These are phyloP conservation scores for Boletus fagicola DNA, from an alignment of 768 basidiomycete species.

Conservation along the genomic window DNA sequence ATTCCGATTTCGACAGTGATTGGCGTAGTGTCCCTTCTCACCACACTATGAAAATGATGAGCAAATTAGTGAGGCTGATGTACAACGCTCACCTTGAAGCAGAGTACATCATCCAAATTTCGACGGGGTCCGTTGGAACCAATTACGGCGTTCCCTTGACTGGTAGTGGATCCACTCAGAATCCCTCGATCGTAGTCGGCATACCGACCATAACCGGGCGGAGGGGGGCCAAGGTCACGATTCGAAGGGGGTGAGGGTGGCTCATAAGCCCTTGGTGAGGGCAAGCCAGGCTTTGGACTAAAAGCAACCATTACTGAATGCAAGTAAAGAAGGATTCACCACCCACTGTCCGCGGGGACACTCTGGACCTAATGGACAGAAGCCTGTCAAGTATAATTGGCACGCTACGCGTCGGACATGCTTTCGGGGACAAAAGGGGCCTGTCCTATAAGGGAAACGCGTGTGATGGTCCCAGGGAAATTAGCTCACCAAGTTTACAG, in stretches of 20 bases:
- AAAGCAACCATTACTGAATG: conserved; percentile 8
- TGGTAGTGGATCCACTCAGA: conserved; percentile 31
- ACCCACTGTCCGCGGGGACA: conserved; percentile 90
- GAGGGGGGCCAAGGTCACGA: conserved; percentile 84
- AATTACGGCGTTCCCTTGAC: conserved; percentile 28
- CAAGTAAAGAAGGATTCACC: background rate
- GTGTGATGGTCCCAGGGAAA: conserved; percentile 2
- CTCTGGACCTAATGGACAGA: conserved; percentile 87
- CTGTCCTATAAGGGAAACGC: conserved; percentile 38
- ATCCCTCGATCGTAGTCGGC: conserved; percentile 65
- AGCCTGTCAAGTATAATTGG: conserved; percentile 86
- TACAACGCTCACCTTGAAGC: conserved; percentile 69
- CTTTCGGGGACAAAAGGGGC: conserved; percentile 86
- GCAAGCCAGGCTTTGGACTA: conserved; percentile 78
- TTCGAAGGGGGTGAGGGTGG: conserved; percentile 72
- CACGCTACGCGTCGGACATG: conserved; percentile 91
- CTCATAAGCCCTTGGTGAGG: conserved; percentile 71
- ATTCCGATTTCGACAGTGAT: conserved; percentile 87
- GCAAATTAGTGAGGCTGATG: conserved; percentile 1
- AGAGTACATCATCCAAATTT: conserved; percentile 80
- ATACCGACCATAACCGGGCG: conserved; percentile 86
- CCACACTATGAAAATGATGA: conserved; percentile 58
- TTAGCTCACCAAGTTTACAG: conserved; percentile 78
- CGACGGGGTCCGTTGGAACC: conserved; percentile 50
- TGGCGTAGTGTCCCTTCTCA: conserved; percentile 93